A percentile compares a stretch with the other conserved stretches of the same genome.
phyloP scores from a whole-genome alignment of 2,329 filamentous ascomycete species.

The Fusarium xyrophilum region DNA sequence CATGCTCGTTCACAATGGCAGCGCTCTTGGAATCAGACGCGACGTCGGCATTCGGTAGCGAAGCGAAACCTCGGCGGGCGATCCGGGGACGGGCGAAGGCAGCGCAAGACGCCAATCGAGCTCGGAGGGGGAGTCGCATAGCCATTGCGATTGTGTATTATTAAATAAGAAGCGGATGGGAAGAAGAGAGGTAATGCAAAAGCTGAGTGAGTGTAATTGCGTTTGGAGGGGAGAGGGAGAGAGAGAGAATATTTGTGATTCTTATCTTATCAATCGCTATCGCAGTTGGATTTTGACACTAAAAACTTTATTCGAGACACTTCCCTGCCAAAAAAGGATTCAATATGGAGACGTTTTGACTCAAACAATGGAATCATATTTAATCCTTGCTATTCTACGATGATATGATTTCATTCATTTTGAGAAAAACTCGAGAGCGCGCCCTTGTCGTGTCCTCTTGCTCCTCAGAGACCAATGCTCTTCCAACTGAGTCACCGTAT shows the following conservation, averaged over 20 bases:
- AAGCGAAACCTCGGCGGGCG: conserved; percentile 44
- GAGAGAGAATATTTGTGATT: conserved; percentile 39
- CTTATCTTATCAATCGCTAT: conserved; percentile 43
- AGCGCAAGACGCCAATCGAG: conserved; percentile 46
- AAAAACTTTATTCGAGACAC: conserved; percentile 4
- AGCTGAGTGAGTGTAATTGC: background rate
- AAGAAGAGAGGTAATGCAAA: background rate
- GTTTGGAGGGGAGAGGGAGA: conserved; percentile 21
- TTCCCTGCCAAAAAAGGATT: background rate
- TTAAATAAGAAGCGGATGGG: background rate
- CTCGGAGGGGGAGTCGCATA: conserved; percentile 49
- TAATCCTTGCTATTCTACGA: background rate
- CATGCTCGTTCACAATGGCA: conserved; percentile 75
- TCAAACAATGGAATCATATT: conserved; percentile 8
- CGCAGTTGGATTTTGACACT: conserved; percentile 34
- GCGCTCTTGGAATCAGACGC: conserved; percentile 75
- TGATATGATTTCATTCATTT: background rate
- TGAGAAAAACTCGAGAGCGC: background rate
- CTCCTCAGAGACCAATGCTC: background rate
- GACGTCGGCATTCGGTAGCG: conserved; percentile 73
- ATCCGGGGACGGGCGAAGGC: conserved; percentile 38
- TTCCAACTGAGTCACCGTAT: background rate
- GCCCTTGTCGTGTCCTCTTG: background rate
- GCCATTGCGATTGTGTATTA: conserved; percentile 46
- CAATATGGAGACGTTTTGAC: conserved; percentile 11